These are phyloP conservation scores for Xylaria bambusicola DNA, from an alignment of 495 filamentous ascomycete genomes.

Conservation along the genomic window DNA sequence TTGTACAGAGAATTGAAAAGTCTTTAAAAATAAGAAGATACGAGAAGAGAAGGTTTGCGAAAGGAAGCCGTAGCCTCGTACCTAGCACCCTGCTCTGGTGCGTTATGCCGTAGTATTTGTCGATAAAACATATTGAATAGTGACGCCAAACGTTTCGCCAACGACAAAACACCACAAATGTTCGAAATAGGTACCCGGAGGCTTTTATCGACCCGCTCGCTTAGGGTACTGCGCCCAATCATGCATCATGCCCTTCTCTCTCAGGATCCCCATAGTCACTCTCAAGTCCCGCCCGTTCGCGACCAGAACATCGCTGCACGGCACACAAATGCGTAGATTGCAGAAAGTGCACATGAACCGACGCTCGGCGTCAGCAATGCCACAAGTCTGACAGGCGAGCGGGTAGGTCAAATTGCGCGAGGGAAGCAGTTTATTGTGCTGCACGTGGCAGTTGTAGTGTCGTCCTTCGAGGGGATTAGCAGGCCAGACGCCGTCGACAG, in stretches of 20 bases:
- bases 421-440: constrained; percentile 22
- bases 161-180: not conserved
- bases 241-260: constrained; percentile 1
- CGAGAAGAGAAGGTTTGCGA: not conserved
- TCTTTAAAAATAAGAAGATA: not conserved
- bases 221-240: constrained; percentile 13
- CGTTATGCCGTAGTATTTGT: too few relatives aligned
- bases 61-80: not conserved
- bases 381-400: constrained; percentile 32
- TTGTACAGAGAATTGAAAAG: constrained; percentile 15
- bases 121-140: too few relatives aligned
- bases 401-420: constrained; percentile 30
- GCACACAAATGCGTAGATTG: constrained; percentile 30
- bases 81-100: too few relatives aligned
- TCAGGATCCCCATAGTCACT: constrained; percentile 17
- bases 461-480: constrained; percentile 20
- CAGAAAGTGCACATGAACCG: constrained; percentile 30
- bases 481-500: constrained; percentile 24
- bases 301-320: constrained; percentile 25
- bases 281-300: constrained; percentile 24
- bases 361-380: constrained; percentile 22
- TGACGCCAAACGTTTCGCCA: too few relatives aligned
- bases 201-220: not conserved
- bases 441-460: constrained; percentile 26
- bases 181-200: not conserved